phyloP scores from a whole-genome alignment of 2,329 filamentous ascomycete species.

The Herpotrichia juniperi region DNA sequence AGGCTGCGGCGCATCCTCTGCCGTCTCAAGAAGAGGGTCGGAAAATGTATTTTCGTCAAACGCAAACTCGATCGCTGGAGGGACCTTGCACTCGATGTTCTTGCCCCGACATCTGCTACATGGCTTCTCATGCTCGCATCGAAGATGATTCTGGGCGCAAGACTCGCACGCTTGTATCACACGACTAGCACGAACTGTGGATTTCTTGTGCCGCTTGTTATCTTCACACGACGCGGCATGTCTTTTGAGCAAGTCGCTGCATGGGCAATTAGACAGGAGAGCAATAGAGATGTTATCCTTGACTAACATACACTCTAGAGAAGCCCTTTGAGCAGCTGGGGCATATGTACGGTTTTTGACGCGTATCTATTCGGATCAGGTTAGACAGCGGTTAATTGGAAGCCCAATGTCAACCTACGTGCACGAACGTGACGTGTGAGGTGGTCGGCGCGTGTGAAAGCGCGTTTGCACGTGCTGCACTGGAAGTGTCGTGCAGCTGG shows the following conservation, averaged over 20 bases:
- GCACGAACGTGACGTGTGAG: constrained; percentile 60
- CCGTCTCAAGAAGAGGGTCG: not conserved
- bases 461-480: constrained; percentile 59
- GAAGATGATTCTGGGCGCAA: constrained; percentile 59
- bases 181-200: constrained; percentile 32
- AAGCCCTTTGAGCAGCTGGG: constrained; percentile 55
- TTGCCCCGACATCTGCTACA: constrained; percentile 59
- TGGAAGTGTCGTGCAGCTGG: constrained; percentile 47
- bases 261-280: not conserved
- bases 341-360: constrained; percentile 55
- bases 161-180: constrained; percentile 57
- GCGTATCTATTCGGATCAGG: constrained; percentile 39
- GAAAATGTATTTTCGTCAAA: not conserved
- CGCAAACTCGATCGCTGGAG: constrained; percentile 5
- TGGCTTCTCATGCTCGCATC: constrained; percentile 62
- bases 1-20: too few relatives aligned
- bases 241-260: constrained; percentile 57
- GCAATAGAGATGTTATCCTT: not conserved
- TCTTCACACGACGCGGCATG: constrained; percentile 53
- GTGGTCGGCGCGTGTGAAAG: constrained; percentile 60
- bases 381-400: not conserved
- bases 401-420: constrained; percentile 34
- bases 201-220: constrained; percentile 31
- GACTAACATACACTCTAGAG: constrained; percentile 47
- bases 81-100: constrained; percentile 50